A percentile compares a stretch with the other conserved stretches of the same genome.
Evolutionary conservation across 768 basidiomycete species (phyloP).

Genomic region (Harrya chromipes): DNA sequence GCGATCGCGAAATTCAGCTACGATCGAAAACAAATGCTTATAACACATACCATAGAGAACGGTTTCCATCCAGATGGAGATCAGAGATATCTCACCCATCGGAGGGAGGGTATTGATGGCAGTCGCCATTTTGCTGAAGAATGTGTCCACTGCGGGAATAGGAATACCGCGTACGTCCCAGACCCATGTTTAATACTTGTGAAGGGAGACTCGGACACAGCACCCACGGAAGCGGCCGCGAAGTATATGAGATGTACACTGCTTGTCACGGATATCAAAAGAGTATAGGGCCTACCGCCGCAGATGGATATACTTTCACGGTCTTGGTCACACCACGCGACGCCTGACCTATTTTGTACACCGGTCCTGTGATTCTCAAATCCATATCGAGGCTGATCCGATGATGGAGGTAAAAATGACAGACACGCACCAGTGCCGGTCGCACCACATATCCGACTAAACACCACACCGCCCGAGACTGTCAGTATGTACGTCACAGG

Average conservation of each 20-base stretch:
- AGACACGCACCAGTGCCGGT: too few species aligned
- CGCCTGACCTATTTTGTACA: too few species aligned
- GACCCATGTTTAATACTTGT: slow-evolving; percentile 1
- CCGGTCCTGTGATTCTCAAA: too few species aligned
- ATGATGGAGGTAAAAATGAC: too few species aligned
- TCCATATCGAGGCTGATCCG: too few species aligned
- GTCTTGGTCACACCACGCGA: too few species aligned
- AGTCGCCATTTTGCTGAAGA: slow-evolving; percentile 6
- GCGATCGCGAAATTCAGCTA: too few species aligned
- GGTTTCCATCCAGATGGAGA: slow-evolving; percentile 17
- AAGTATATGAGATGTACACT: not conserved
- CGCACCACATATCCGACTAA: too few species aligned
- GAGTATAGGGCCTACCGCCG: not conserved
- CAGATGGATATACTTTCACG: too few species aligned
- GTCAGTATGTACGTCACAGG: too few species aligned
- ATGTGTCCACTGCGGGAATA: not conserved
- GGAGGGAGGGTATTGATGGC: not conserved
- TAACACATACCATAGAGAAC: slow-evolving; percentile 15
- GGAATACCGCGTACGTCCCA: not conserved
- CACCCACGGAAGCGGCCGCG: not conserved
- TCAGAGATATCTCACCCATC: slow-evolving; percentile 12
- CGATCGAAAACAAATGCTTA: not conserved
- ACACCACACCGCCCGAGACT: too few species aligned
- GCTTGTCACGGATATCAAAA: not conserved
- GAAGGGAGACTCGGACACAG: not conserved